A percentile compares a stretch with the other conserved stretches of the same genome.
phyloP scores from a whole-genome alignment of 2,329 filamentous ascomycete species.

The Pseudocercospora musae region DNA sequence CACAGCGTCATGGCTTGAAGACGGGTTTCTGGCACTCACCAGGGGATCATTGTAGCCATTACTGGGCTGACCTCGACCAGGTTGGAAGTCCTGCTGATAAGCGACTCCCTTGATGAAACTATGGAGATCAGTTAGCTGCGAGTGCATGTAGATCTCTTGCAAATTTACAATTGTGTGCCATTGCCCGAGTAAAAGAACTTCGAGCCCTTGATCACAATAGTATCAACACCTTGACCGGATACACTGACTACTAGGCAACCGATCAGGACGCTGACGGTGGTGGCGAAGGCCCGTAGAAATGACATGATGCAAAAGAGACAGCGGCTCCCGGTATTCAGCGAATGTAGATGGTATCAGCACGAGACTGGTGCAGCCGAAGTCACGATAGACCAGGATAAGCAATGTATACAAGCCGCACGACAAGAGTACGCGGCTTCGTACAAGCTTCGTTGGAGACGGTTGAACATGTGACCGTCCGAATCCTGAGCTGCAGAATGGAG shows the following conservation, averaged over 20 bases:
- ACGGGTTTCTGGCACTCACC: background rate
- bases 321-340: background rate
- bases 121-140: background rate
- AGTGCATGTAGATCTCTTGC: background rate
- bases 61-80: conserved; percentile 43
- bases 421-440: background rate
- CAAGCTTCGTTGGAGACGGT: background rate
- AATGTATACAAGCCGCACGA: background rate
- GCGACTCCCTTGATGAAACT: conserved; percentile 88
- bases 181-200: conserved; percentile 88
- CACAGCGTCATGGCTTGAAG: no score
- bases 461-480: background rate
- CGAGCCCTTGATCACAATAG: conserved; percentile 70
- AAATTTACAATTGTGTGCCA: conserved; percentile 65
- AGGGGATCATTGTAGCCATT: conserved; percentile 74
- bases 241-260: conserved; percentile 31
- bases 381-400: background rate
- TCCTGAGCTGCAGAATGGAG: background rate
- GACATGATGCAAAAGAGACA: background rate
- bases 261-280: background rate
- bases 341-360: background rate
- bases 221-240: conserved; percentile 55
- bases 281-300: background rate
- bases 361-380: background rate
- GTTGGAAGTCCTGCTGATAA: conserved; percentile 73